phyloP scores from a whole-genome alignment of 2,329 filamentous ascomycete species.

The Biscogniauxia mediterranea region DNA sequence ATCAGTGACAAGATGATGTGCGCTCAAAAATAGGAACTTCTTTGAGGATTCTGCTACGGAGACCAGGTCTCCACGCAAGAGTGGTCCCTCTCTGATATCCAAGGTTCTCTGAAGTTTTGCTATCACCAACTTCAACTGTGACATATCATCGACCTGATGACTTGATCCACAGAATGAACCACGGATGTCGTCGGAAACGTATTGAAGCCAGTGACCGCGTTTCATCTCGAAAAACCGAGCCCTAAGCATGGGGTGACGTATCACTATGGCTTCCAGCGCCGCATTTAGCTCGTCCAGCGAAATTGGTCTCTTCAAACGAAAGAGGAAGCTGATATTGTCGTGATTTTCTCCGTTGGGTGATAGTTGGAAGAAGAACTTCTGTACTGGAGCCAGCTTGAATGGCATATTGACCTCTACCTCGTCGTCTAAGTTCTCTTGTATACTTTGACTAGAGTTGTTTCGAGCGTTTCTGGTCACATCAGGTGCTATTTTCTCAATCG shows the following conservation, averaged over 20 bases:
- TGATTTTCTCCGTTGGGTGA: constrained; percentile 2
- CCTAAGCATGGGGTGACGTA: constrained; percentile 1
- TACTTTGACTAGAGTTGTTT: neutral
- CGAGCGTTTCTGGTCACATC: neutral
- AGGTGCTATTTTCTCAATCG: constrained; percentile 4
- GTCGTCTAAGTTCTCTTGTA: neutral
- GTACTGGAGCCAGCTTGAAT: constrained; percentile 2
- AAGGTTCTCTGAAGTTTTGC: constrained; percentile 1
- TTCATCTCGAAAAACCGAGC: constrained; percentile 2
- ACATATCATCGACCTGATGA: neutral
- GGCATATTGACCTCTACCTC: neutral
- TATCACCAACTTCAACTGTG: neutral
- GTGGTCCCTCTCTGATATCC: constrained; percentile 4
- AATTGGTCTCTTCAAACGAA: neutral
- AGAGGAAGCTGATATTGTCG: constrained; percentile 1
- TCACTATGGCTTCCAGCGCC: neutral
- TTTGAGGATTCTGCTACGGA: neutral
- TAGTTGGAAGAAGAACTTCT: constrained; percentile 3
- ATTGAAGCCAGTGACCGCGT: constrained; percentile 4
- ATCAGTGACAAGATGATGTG: constrained; percentile 13
- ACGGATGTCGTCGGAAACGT: neutral
- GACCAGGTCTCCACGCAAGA: constrained; percentile 8
- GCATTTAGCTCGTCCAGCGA: neutral
- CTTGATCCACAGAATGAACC: neutral
- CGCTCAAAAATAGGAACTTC: constrained; percentile 2